These are phyloP conservation scores for Phialophora verrucosa DNA, from an alignment of 2,329 filamentous ascomycete species.

Conservation along the genomic window DNA sequence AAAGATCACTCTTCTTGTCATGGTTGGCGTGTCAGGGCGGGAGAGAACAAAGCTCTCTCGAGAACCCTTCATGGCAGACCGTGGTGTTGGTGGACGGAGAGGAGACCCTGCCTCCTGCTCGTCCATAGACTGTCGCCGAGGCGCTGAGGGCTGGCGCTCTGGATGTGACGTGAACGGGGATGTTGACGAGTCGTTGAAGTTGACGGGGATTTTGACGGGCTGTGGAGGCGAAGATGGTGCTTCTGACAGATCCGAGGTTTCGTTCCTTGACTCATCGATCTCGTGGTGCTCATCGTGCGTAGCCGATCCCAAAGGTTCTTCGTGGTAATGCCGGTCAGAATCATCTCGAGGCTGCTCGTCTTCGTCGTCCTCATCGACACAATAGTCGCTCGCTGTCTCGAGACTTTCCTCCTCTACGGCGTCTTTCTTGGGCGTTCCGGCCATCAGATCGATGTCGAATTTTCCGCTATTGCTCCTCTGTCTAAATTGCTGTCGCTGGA, in stretches of 20 bases:
- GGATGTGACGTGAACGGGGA: slow-evolving; percentile 23
- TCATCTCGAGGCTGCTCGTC: not conserved
- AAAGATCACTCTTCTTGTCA: slow-evolving; percentile 34
- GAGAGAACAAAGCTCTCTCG: slow-evolving; percentile 21
- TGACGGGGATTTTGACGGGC: slow-evolving; percentile 28
- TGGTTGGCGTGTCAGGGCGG: slow-evolving; percentile 21
- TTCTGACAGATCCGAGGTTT: slow-evolving; percentile 8
- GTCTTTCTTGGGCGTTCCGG: slow-evolving; percentile 29
- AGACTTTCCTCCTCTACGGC: slow-evolving; percentile 4
- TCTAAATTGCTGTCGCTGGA: slow-evolving; percentile 25
- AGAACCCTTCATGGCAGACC: slow-evolving; percentile 39
- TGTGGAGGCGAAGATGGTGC: slow-evolving; percentile 17
- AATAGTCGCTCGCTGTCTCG: not conserved
- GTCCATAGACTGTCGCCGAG: not conserved
- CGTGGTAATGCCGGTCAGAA: not conserved
- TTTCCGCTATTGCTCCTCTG: slow-evolving; percentile 29
- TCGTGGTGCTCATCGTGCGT: not conserved
- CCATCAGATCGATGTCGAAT: slow-evolving; percentile 38
- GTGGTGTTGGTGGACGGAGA: slow-evolving; percentile 35
- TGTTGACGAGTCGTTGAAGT: slow-evolving; percentile 33
- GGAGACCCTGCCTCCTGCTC: slow-evolving; percentile 13
- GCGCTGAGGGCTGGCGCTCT: not conserved
- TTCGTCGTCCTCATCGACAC: slow-evolving; percentile 5
- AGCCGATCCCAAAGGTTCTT: not conserved
- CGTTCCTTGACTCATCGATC: slow-evolving; percentile 2